Base-by-base conservation (phyloP, 225 moss, liverwort and hornwort genomes). In the Rhytidiadelphus loreus region DNA sequence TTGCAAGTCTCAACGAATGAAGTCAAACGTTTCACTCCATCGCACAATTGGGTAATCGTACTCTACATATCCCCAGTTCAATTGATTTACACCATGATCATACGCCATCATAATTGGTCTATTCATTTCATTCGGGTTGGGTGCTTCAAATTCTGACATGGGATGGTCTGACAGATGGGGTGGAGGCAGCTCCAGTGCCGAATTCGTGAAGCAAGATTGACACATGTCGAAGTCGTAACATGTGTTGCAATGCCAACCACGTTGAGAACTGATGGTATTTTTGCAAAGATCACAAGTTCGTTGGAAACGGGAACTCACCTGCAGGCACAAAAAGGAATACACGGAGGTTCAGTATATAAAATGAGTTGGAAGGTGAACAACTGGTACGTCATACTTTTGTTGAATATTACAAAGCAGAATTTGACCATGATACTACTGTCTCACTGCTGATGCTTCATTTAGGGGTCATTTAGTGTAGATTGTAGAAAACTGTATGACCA, bases 181-280 rank as follows among this genome's bases (percentile, higher is more conserved):
- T 79, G 39, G 79, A 78, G 56, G 77, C 56, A 78, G 24, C 56
- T 78, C 37, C 10, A 78, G 14, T n/a, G 77, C 76, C 76, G 22
- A 53, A 37, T 77, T 57, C 79, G 57, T 79, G 57, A 57, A 55
- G 85, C 87, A 89, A 61, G 55, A 10, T 69, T 81, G 66, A 85
- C 91, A 91, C 77, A 87, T 56, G 81, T 85, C 2, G 35, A 85
- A 89, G 7, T 70, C 53, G 39, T 23, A 2, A 82, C 87, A 91
- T 56, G 68, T 69, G 61, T 84, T 85, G 89, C 89, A 91, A 70
- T 50, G 89, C 73, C 80, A 89, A 80, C 89, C 81, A 62, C 76
- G 81, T 46, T 89, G 58, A 41, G 80, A 89, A 44, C 5, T 52
- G 77, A 53, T 77, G 53, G 53, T 14, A 22, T 13, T 23, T 35